Conservation (phyloP, 2,329 filamentous ascomycete genomes). For the Botrytis fragariae region DNA sequence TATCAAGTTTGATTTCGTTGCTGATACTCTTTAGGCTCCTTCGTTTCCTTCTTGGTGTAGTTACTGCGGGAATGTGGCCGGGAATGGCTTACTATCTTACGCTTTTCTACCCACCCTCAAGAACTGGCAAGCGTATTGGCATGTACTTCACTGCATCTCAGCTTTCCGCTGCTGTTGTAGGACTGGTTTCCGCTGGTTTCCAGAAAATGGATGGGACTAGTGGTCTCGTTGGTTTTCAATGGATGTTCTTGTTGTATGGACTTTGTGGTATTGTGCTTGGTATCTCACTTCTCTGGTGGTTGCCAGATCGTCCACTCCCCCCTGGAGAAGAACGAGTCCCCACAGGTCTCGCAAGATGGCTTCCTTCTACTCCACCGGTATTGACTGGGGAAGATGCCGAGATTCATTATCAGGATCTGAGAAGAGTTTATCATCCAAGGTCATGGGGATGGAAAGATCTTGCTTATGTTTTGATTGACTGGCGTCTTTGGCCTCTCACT, state of each 20-base stretch:
- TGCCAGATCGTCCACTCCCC: constrained; percentile 76
- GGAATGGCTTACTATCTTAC: constrained; percentile 93
- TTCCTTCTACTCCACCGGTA: constrained; percentile 68
- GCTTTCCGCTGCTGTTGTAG: constrained; percentile 84
- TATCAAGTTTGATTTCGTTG: background rate
- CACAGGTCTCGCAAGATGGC: constrained; percentile 57
- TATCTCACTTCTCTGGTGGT: constrained; percentile 78
- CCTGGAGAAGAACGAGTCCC: constrained; percentile 56
- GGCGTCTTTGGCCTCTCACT: constrained; percentile 81
- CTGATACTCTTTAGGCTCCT: constrained; percentile 53
- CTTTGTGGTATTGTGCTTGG: constrained; percentile 71
- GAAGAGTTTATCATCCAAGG: constrained; percentile 72
- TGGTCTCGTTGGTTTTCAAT: constrained; percentile 78
- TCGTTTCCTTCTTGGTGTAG: constrained; percentile 78
- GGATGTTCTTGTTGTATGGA: constrained; percentile 92
- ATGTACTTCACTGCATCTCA: constrained; percentile 88
- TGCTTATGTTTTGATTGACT: constrained; percentile 70
- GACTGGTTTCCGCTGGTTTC: constrained; percentile 85
- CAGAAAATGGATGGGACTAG: constrained; percentile 81
- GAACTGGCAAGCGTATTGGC: constrained; percentile 83
- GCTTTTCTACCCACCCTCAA: constrained; percentile 83
- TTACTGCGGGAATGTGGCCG: constrained; percentile 93
- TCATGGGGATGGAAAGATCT: constrained; percentile 74
- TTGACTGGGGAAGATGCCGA: constrained; percentile 73
- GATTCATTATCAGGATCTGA: constrained; percentile 80